Base-by-base conservation (phyloP, 441 rosid genomes). In the Gossypium schwendimanii region DNA sequence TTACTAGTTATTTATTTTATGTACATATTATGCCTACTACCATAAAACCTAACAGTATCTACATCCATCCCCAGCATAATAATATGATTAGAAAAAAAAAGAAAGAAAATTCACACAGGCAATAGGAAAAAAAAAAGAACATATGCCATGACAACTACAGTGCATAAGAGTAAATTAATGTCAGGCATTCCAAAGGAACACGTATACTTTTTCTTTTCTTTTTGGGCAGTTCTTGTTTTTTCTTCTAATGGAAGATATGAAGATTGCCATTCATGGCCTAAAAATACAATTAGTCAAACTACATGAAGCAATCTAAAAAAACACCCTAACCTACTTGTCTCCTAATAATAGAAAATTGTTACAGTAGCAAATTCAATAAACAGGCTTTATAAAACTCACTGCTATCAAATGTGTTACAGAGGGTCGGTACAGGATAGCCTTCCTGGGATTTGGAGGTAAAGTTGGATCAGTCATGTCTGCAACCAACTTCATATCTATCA, bases 341-440 rank as follows among this genome's bases (percentile, higher is more conserved):
- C 21, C 31, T 50, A 50, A 28, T 61, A 23, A n/a, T 28, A 67
- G 14, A 49, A n/a, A 71, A 66, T 4, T n/a, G 63, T 26, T 55
- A 73, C 20, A 54, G 36, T 9, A 28, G 31, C 15, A 79, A 67
- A 69, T 49, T 53, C 45, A 74, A 54, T 45, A 44, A 28, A 18
- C 36, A 71, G 33, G 74, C 58, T 39, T 73, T 26, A 54, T 18
- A 66, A 78, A 79, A 85, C 98, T 87, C 75, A 94, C 98, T 21
- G 97, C 96, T 73, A 94, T 63, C 69, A 94, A 86, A 77, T 88
- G 97, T 20, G 97, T 87, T 5, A 77, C 96, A 3, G 94, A 80
- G 44, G 98, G 98, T 63, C 87, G 97, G 74, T 94, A 91, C 18
- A 94, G 97, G 79, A 92, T 62, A 3, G 96, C 87, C 87, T 94